Conservation (phyloP, 768 basidiomycete species). For the Lentinus brumalis region DNA sequence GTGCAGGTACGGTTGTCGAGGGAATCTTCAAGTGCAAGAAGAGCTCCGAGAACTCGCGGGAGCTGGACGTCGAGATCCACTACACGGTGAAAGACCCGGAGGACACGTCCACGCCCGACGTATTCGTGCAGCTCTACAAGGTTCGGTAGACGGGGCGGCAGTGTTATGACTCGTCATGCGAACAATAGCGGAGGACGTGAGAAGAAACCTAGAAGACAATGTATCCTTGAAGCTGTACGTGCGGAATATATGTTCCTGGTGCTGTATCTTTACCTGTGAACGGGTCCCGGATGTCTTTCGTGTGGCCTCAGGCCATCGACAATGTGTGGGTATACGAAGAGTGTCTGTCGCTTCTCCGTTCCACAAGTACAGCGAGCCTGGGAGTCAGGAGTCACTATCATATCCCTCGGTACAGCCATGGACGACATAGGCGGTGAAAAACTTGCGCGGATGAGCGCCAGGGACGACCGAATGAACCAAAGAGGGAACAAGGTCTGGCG, state of each 20-base stretch:
- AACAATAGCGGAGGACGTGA: background rate
- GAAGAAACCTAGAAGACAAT: background rate
- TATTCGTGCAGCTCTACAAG: conserved; percentile 77
- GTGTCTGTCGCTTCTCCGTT: background rate
- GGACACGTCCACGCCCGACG: conserved; percentile 38
- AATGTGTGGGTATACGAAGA: background rate
- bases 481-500: no score
- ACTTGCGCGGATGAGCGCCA: no score
- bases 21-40: conserved; percentile 88
- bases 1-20: conserved; percentile 65
- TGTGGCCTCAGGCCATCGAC: background rate
- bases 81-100: conserved; percentile 52
- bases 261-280: background rate
- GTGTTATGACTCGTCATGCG: background rate
- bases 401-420: background rate
- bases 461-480: no score
- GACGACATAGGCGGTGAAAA: no score
- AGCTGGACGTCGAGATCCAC: conserved; percentile 91
- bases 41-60: conserved; percentile 77
- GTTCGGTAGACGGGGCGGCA: conserved; percentile 53
- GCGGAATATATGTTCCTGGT: background rate
- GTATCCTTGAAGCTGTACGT: background rate
- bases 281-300: background rate
- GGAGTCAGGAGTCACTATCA: background rate
- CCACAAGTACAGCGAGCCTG: no score